Conservation (phyloP, 768 basidiomycete species). For the Mrakia blollopis region DNA sequence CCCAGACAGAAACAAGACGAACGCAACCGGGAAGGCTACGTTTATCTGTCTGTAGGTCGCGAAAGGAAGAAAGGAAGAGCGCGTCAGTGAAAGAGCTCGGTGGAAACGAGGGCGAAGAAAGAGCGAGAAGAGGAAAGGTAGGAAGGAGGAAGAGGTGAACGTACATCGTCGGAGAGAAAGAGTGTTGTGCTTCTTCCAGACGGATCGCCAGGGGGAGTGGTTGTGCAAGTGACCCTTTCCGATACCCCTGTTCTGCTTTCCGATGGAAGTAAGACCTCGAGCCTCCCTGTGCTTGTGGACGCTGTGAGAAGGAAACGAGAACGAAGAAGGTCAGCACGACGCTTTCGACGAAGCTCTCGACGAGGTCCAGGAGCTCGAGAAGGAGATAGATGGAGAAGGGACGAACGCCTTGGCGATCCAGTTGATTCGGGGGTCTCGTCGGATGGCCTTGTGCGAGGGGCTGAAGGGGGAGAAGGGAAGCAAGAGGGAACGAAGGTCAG, state of each 20-base stretch:
- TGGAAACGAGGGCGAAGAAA: neutral
- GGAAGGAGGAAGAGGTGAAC: constrained; percentile 23
- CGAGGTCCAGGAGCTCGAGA: neutral
- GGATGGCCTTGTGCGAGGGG: constrained; percentile 58
- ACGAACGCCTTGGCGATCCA: constrained; percentile 82
- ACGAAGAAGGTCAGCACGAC: neutral
- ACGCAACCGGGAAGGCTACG: constrained; percentile 4
- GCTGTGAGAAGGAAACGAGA: neutral
- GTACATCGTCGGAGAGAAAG: constrained; percentile 43
- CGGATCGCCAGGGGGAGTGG: constrained; percentile 75
- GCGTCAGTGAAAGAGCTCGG: neutral
- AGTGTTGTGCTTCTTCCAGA: constrained; percentile 99
- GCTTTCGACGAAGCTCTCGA: neutral
- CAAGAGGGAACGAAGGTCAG: constrained; percentile 30
- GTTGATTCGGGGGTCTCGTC: constrained; percentile 94
- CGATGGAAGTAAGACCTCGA: constrained; percentile 92
- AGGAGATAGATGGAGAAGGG: neutral
- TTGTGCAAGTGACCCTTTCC: constrained; percentile 95
- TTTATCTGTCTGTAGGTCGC: constrained; percentile 2
- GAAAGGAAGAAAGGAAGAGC: neutral
- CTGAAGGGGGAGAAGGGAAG: neutral
- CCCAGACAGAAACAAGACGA: neutral
- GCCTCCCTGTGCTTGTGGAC: constrained; percentile 98
- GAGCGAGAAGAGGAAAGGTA: neutral
- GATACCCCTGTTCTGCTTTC: constrained; percentile 87